Evolutionary conservation across 257 asterid species (phyloP), one percentile per base, ranked within the genome.

Genomic region (Forsythia suspensa): DNA sequence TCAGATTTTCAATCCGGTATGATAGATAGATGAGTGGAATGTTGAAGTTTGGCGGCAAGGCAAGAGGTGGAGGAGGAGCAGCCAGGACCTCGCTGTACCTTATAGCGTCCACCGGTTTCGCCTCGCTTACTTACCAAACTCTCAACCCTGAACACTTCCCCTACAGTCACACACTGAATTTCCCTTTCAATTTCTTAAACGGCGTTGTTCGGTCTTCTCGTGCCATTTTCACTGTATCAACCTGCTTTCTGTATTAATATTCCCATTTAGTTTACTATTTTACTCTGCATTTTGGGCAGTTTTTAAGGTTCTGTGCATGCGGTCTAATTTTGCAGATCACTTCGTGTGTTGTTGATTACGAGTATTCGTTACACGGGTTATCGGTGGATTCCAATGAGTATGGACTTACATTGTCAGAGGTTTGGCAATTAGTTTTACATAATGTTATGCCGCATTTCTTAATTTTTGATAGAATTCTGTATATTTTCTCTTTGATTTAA

Each of bases 161-260:
- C n/a, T 2, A 88, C 66, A 42, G 52, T 6, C 57, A 77, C 40
- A 18, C 86, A 43, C 37, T 44, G 65, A 86, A 83, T 76, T 85
- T 71, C 63, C 80, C 89, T 65, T 77, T 80, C 76, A 81, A 71
- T 76, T 83, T 87, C 84, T 77, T 89, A 65, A 85, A 92, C 84
- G 93, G 96, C 87, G 85, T 85, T 81, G 83, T 92, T 52, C 99
- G 98, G 74, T 93, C 97, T 79, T 88, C 92, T 77, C 97, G 97
- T 82, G 90, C 97, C 73, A 37, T 95, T 75, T 84, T 81, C 83
- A 83, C 94, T 18, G 98, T 91, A 85, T 65, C 37, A 43, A 66
- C 66, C 42, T 18, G 13, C 16, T 71, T 69, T 69, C 13, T 6
- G 44, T 72, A 38, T n/a, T 67, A 44, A 18, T n/a, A 46, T 42